phyloP scores from a whole-genome alignment of 2,329 filamentous ascomycete species.

The Ambrosiella xylebori region DNA sequence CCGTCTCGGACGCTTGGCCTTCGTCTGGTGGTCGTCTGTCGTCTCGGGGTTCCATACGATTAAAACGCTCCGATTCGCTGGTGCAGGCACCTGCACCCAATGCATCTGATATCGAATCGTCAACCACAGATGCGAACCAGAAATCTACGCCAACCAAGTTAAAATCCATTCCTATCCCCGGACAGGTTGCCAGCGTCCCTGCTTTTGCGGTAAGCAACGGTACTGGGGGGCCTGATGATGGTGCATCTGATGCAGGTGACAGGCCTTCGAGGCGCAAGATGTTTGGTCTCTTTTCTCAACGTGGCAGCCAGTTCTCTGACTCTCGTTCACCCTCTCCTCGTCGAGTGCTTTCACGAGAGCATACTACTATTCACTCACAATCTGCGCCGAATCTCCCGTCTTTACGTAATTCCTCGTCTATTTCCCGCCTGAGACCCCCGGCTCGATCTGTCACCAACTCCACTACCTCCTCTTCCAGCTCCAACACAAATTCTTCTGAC shows the following conservation, averaged over 20 bases:
- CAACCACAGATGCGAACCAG: background rate
- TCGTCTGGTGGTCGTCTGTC: background rate
- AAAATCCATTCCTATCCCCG: background rate
- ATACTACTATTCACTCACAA: conserved; percentile 9
- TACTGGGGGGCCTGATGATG: conserved; percentile 7
- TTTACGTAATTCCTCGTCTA: conserved; percentile 9
- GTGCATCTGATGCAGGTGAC: conserved; percentile 2
- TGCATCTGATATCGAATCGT: background rate
- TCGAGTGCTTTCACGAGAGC: conserved; percentile 6
- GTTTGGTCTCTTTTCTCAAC: conserved; percentile 12
- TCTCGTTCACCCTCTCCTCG: conserved; percentile 13
- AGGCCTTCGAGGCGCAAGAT: conserved; percentile 11
- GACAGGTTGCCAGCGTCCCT: background rate
- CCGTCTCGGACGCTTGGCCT: conserved; percentile 14
- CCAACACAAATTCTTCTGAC: conserved; percentile 17
- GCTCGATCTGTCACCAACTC: conserved; percentile 4
- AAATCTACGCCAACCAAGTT: background rate
- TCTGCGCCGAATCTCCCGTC: conserved; percentile 11
- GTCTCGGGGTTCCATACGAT: conserved; percentile 4
- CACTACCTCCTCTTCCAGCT: background rate
- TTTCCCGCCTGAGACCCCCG: conserved; percentile 2
- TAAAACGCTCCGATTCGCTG: conserved; percentile 1
- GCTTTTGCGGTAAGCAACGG: background rate
- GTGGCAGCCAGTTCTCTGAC: conserved; percentile 9
- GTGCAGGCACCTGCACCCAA: background rate